phyloP scores from a whole-genome alignment of 2,329 filamentous ascomycete species.

The Exserohilum turcica region DNA sequence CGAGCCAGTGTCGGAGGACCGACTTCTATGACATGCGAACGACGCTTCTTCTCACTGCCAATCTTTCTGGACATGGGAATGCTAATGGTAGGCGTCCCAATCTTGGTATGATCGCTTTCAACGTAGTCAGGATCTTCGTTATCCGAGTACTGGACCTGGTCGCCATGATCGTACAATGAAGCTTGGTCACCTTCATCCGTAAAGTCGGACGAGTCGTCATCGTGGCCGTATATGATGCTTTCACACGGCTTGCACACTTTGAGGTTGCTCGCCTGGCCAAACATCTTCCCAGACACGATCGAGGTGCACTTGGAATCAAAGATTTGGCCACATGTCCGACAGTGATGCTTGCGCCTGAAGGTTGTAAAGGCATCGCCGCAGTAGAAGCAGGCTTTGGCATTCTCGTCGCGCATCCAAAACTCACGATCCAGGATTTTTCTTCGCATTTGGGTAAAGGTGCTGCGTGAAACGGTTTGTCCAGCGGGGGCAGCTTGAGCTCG shows the following conservation, averaged over 20 bases:
- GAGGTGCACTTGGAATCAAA: conserved; percentile 97
- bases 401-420: conserved; percentile 99
- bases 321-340: conserved; percentile 93
- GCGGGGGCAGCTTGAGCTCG: conserved; percentile 28
- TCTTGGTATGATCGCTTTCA: conserved; percentile 49
- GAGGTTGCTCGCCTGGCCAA: conserved; percentile 82
- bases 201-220: conserved; percentile 90
- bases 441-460: conserved; percentile 65
- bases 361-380: conserved; percentile 91
- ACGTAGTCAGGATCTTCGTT: conserved; percentile 33
- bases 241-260: conserved; percentile 94
- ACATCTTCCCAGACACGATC: conserved; percentile 83
- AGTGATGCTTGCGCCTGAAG: conserved; percentile 95
- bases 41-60: conserved; percentile 78
- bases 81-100: conserved; percentile 65
- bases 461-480: conserved; percentile 48
- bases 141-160: conserved; percentile 28
- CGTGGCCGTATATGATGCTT: conserved; percentile 84
- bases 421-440: conserved; percentile 91
- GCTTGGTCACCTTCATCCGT: conserved; percentile 75
- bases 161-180: conserved; percentile 58
- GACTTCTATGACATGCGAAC: conserved; percentile 88
- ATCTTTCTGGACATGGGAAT: conserved; percentile 68
- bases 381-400: conserved; percentile 94
- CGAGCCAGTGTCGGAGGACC: conserved; percentile 74